Conservation (phyloP, 2,329 filamentous ascomycete genomes). For the Biscogniauxia mediterranea region DNA sequence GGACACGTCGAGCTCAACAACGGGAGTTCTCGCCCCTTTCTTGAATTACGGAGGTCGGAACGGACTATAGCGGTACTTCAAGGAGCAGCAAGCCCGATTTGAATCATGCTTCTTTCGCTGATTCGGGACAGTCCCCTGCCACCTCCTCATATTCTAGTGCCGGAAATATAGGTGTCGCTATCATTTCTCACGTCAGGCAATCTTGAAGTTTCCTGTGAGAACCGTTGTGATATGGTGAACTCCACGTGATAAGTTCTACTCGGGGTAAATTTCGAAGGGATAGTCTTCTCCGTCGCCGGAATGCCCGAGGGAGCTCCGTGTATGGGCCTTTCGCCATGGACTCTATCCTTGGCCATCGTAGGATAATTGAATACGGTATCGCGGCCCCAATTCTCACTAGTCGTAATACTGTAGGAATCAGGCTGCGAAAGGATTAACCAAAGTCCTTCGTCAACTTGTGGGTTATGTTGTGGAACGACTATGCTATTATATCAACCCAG, state of each 20-base stretch:
- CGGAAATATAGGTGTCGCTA: constrained; percentile 55
- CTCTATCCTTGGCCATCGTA: neutral
- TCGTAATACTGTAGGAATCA: no score
- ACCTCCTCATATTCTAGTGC: constrained; percentile 63
- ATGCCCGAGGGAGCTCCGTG: no score
- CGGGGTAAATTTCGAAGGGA: constrained; percentile 18
- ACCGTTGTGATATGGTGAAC: constrained; percentile 57
- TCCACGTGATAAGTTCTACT: constrained; percentile 26
- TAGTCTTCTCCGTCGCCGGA: neutral
- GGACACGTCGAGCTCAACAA: constrained; percentile 36
- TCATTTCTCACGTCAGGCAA: constrained; percentile 56
- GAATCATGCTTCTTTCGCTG: constrained; percentile 34
- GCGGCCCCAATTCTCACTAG: neutral
- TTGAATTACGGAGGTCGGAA: constrained; percentile 36
- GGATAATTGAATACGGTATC: neutral
- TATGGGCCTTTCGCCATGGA: neutral
- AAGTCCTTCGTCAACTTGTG: no score
- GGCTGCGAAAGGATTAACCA: no score
- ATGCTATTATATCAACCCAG: no score
- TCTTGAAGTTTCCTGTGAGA: constrained; percentile 57
- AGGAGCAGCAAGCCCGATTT: constrained; percentile 34
- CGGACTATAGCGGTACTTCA: constrained; percentile 35
- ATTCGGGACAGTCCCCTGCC: constrained; percentile 46
- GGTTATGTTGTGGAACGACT: no score
- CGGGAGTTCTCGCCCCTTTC: constrained; percentile 41